phyloP scores from a whole-genome alignment of 305 asterid genomes.

The Fraxinus xanthoxyloides region DNA sequence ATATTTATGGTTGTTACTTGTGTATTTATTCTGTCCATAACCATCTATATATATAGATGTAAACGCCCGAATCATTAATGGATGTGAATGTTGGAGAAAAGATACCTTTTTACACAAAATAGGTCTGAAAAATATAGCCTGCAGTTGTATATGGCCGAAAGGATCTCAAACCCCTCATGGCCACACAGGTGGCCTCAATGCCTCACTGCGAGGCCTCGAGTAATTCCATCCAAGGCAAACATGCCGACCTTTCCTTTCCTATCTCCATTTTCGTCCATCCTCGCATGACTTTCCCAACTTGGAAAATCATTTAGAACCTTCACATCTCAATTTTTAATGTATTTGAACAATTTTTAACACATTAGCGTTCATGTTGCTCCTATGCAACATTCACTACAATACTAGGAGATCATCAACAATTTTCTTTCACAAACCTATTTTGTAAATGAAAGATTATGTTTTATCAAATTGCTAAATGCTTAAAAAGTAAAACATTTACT shows the following conservation, averaged over 20 bases:
- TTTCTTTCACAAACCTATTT: neutral
- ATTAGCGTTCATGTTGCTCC: neutral
- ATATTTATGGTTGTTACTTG: neutral
- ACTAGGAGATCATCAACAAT: neutral
- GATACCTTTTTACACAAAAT: neutral
- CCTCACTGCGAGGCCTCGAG: neutral
- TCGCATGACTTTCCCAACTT: neutral
- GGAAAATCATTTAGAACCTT: neutral
- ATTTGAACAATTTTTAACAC: neutral
- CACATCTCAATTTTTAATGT: neutral
- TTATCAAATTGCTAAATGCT: neutral
- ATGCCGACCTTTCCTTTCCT: neutral
- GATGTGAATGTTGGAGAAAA: neutral
- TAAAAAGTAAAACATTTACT: neutral
- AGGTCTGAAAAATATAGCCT: neutral
- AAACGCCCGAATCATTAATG: neutral
- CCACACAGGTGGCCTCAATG: neutral
- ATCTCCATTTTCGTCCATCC: neutral
- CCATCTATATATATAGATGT: neutral
- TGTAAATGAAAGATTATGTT: neutral
- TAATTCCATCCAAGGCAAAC: too few species aligned
- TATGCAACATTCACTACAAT: neutral
- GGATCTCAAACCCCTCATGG: neutral
- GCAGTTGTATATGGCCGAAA: neutral
- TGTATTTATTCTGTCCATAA: too few species aligned